phyloP scores from a whole-genome alignment of 2,329 filamentous ascomycete genomes.

The Hymenoscyphus salicellus region DNA sequence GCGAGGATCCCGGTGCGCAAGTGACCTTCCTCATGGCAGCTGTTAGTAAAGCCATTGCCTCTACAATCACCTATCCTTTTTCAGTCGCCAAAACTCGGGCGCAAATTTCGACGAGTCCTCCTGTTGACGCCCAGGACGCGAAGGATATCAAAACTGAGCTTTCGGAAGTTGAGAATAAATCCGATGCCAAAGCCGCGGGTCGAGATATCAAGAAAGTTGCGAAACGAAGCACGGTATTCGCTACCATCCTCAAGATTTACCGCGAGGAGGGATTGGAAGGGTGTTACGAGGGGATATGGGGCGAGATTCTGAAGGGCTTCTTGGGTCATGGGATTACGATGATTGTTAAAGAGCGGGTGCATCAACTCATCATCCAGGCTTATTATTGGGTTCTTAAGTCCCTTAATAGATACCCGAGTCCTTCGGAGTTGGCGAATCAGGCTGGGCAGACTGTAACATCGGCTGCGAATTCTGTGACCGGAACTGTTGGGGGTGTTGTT shows the following conservation, averaged over 20 bases:
- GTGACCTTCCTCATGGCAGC: constrained; percentile 68
- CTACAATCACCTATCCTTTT: constrained; percentile 78
- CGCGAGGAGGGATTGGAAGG: constrained; percentile 64
- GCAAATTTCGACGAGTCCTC: constrained; percentile 55
- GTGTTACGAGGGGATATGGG: constrained; percentile 72
- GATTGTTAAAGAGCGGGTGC: constrained; percentile 77
- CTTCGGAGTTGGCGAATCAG: constrained; percentile 41
- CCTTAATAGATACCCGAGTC: constrained; percentile 43
- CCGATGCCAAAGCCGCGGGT: constrained; percentile 27
- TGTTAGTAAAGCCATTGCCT: constrained; percentile 73
- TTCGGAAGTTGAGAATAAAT: constrained; percentile 34
- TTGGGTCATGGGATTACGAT: constrained; percentile 84
- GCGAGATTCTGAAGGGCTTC: constrained; percentile 78
- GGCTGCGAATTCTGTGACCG: neutral
- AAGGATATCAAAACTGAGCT: constrained; percentile 34
- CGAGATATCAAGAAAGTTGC: constrained; percentile 26
- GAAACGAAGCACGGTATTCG: constrained; percentile 55
- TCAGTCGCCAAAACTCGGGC: constrained; percentile 78
- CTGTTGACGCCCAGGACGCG: constrained; percentile 31
- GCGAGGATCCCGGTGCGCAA: constrained; percentile 50
- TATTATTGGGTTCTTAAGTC: constrained; percentile 64
- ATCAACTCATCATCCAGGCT: constrained; percentile 66
- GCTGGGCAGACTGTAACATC: constrained; percentile 11
- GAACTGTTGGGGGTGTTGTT: constrained; percentile 7
- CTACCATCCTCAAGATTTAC: constrained; percentile 56